Evolutionary conservation across 345 rosid species (phyloP), one percentile per base, ranked within the genome.

Genomic region (Brassica incana): DNA sequence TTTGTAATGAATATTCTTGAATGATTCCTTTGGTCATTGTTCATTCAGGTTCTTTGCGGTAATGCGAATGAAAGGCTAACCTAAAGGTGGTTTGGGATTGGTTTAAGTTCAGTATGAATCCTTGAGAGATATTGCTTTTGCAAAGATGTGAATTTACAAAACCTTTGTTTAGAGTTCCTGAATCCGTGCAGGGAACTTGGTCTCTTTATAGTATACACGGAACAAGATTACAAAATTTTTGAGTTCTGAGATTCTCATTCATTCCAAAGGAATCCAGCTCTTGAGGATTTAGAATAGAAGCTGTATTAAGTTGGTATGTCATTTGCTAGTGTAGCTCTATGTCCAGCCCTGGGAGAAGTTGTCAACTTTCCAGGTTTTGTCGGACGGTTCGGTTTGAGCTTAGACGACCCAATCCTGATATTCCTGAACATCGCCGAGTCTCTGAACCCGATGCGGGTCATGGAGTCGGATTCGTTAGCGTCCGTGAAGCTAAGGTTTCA

Each of bases 401-500:
- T 82, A 48, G 80, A 81, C 58, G 85, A 86, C 67, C 75, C 90
- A 0, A 87, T 93, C 84, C 77, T 87, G 69, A 78, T 90, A 60
- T 90, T 85, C 81, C 86, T 91, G 65, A 84, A 88, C 69, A 81
- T 83, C 69, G 87, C 81, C 70, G 91, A 88, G 12, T 87, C 96
- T 74, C 16, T 90, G 79, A 83, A 83, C 71, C 93, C 94, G 0
- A 86, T 88, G 90, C 81, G 61, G 67, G 78, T 92, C 20, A 81
- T 87, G 93, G 89, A 87, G 83, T 90, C 89, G 0, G 96, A 88
- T 78, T 92, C 91, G 4, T 81, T 94, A 82, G 91, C 92, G 8
- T 89, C 87, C 40, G 88, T 94, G 84, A 94, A 90, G 85, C 83
- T 90, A 76, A 87, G 90, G 83, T 89, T 94, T 83, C 92, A 89